Percentiles rank a stretch among this genome's conserved stretches.
Evolutionary conservation across 2,329 filamentous ascomycete genomes (phyloP).

Genomic region (Cladophialophora psammophila): DNA sequence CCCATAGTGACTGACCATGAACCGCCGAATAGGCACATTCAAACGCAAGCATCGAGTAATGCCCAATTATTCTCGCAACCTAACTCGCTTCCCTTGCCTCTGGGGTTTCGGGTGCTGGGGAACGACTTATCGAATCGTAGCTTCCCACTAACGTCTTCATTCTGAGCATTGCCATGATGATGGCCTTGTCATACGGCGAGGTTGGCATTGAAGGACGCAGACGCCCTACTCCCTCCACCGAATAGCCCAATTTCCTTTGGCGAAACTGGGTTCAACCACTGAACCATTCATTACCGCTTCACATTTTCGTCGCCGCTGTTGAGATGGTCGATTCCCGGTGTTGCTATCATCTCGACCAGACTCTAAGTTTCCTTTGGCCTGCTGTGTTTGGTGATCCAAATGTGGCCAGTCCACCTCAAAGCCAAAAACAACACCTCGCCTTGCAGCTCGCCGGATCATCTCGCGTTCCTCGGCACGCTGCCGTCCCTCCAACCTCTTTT

Average conservation of each 20-base stretch:
- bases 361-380: neutral
- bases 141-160: too few relatives aligned
- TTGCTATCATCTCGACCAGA: neutral
- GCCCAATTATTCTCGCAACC: too few relatives aligned
- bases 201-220: neutral
- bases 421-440: conserved; percentile 35
- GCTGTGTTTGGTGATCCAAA: neutral
- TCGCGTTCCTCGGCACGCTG: conserved; percentile 36
- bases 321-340: neutral
- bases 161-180: too few relatives aligned
- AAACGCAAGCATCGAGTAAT: too few relatives aligned
- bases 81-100: too few relatives aligned
- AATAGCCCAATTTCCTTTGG: conserved; percentile 67
- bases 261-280: conserved; percentile 67
- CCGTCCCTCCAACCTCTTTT: conserved; percentile 35
- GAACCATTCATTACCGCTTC: conserved; percentile 66
- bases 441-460: conserved; percentile 36
- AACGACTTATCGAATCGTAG: too few relatives aligned
- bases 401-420: conserved; percentile 19
- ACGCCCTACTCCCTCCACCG: conserved; percentile 15
- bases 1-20: too few relatives aligned
- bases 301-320: conserved; percentile 52
- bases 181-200: neutral
- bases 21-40: too few relatives aligned
- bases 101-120: too few relatives aligned